Evolutionary conservation across 495 filamentous ascomycete species (phyloP).

Genomic region (Tuber calosporum): DNA sequence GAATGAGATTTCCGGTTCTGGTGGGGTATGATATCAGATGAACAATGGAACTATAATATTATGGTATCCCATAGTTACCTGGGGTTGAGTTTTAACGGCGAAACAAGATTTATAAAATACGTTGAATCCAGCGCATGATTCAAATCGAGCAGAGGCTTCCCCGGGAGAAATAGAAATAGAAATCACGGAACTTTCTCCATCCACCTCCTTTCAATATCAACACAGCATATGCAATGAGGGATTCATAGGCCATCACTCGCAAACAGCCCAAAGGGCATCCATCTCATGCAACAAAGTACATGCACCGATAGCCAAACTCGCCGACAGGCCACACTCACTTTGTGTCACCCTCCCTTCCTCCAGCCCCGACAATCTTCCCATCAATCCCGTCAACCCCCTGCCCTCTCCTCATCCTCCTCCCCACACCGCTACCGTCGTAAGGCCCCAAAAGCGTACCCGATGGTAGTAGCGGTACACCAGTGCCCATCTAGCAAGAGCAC

Average conservation of each 20-base stretch:
- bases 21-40: background rate
- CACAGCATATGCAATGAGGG: background rate
- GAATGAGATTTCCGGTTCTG: background rate
- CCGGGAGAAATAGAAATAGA: background rate
- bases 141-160: background rate
- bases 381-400: background rate
- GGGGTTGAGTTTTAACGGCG: background rate
- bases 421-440: background rate
- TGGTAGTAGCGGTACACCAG: slow-evolving; percentile 1
- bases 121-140: background rate
- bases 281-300: background rate
- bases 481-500: slow-evolving; percentile 7
- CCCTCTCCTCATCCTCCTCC: background rate
- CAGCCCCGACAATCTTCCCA: slow-evolving; percentile 18
- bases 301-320: background rate
- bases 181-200: background rate
- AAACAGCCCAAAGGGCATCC: background rate
- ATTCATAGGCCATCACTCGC: background rate
- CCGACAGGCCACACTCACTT: background rate
- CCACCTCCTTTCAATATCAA: background rate
- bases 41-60: background rate
- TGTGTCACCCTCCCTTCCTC: slow-evolving; percentile 7
- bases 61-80: background rate
- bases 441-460: too few species aligned
- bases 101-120: background rate